A percentile compares a stretch with the other conserved stretches of the same genome.
phyloP scores from a whole-genome alignment of 306 rosid genomes.

The Trichosanthes cucumerina region DNA sequence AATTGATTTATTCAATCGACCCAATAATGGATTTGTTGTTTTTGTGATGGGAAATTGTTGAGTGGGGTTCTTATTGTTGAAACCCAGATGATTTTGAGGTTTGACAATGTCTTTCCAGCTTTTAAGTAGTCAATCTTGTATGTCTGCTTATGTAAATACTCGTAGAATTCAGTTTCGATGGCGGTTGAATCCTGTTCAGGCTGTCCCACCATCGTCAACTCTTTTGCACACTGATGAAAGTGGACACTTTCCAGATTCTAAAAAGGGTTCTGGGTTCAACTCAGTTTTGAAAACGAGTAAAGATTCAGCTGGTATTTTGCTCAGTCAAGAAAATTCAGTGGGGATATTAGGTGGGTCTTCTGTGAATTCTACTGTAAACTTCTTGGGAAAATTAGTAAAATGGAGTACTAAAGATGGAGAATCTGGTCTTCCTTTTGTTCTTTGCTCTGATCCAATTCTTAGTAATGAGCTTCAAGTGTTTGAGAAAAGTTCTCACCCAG shows the following conservation, averaged over 20 bases:
- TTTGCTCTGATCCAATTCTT: conserved; percentile 54
- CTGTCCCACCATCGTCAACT: conserved; percentile 40
- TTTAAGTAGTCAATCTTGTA: conserved; percentile 27
- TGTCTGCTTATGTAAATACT: conserved; percentile 23
- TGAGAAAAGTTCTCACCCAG: conserved; percentile 36
- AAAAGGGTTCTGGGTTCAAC: conserved; percentile 25
- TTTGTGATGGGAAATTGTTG: conserved; percentile 6
- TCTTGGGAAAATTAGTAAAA: conserved; percentile 45
- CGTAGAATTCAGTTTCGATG: conserved; percentile 26
- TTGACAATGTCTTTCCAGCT: conserved; percentile 30
- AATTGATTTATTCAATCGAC: not conserved
- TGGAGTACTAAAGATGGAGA: conserved; percentile 45
- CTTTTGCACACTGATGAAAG: conserved; percentile 38
- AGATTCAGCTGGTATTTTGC: conserved; percentile 27
- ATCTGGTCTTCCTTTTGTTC: conserved; percentile 42
- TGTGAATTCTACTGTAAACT: conserved; percentile 44
- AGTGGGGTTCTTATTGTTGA: conserved; percentile 14
- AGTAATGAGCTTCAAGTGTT: conserved; percentile 38
- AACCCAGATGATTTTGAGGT: conserved; percentile 19
- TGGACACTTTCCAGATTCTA: conserved; percentile 29
- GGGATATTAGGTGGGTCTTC: conserved; percentile 76
- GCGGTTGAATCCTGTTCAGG: conserved; percentile 37
- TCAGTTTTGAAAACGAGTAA: conserved; percentile 18
- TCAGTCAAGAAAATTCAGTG: conserved; percentile 25
- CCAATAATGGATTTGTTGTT: not conserved